These are phyloP conservation scores for Abrus pulchellus DNA, from an alignment of 306 rosid genomes.

Conservation along the genomic window DNA sequence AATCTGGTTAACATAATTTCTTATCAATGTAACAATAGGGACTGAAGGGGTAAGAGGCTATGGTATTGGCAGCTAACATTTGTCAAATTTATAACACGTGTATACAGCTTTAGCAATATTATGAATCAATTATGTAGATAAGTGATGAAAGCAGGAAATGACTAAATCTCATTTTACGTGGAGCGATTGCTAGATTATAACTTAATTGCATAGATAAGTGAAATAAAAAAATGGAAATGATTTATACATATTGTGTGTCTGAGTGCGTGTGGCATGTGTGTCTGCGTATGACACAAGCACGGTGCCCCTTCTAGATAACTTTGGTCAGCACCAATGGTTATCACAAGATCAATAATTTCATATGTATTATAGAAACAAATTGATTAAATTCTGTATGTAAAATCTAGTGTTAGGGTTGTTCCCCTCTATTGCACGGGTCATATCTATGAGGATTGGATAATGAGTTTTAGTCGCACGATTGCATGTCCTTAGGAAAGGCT, in stretches of 20 bases:
- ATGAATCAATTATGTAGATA: background rate
- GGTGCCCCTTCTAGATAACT: too few species aligned
- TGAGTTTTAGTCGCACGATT: background rate
- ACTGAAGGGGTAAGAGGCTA: background rate
- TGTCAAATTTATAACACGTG: background rate
- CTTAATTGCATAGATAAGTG: background rate
- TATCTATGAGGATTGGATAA: too few species aligned
- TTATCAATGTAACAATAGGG: background rate
- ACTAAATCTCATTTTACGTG: background rate
- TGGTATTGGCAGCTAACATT: background rate
- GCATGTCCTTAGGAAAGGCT: too few species aligned
- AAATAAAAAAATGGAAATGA: background rate
- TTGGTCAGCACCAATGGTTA: too few species aligned
- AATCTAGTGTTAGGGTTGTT: too few species aligned
- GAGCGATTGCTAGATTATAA: background rate
- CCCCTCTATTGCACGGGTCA: too few species aligned
- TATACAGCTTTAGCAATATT: background rate
- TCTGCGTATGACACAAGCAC: too few species aligned
- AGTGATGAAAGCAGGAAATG: conserved; percentile 2
- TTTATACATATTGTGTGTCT: too few species aligned
- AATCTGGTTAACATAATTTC: conserved; percentile 18
- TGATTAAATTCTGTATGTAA: too few species aligned
- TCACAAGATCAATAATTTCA: too few species aligned
- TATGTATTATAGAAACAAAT: too few species aligned
- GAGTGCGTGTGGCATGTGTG: too few species aligned